Base-by-base conservation (phyloP, 345 rosid species). In the Iberis pinnata region DNA sequence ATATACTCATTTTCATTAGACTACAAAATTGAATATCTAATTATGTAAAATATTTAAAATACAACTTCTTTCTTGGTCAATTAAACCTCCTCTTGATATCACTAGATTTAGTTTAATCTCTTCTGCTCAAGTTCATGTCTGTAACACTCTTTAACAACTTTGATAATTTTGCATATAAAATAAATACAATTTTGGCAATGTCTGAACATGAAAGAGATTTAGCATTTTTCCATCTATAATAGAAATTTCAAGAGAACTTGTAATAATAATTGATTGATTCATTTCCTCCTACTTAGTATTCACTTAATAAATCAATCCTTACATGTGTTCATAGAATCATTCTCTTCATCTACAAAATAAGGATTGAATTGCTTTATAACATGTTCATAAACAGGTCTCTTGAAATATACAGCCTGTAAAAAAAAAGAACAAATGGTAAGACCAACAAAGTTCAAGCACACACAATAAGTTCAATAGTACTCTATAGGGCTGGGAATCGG, bases 371-470 rank as follows among this genome's bases (percentile, higher is more conserved):
- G 47, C 69, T 73, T 39, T 65, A 82, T 61, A 39, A 85, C 89
- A 68, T 78, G 75, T 76, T 78, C 73, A 20, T 85, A 85, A 12
- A 80, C 80, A 6, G 80, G 86, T 75, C 73, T 78, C 78, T 82
- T 85, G 81, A 75, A 75, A 68, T 82, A 76, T 50, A 76, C 84
- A 4, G 80, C 77, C 86, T 85, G 74, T 9, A 14, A 54, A 12
- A 43, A 12, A 29, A 57, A 41, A 16, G 7, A 19, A 5, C 14
- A 6, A 18, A 35, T 41, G 39, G 31, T 16, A 31, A 52, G 49
- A 17, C 50, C 43, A 4, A 31, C 18, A 17, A 5, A 9, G 2
- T 29, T 37, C 27, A 57, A 18, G 24, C 48, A 37, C 22, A 15
- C 26, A 33, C 40, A 51, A 12, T 12, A 19, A 31, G 6, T 41